Conservation (phyloP, 1,284 basidiomycete species). For the Apiotrichum gamsii region DNA sequence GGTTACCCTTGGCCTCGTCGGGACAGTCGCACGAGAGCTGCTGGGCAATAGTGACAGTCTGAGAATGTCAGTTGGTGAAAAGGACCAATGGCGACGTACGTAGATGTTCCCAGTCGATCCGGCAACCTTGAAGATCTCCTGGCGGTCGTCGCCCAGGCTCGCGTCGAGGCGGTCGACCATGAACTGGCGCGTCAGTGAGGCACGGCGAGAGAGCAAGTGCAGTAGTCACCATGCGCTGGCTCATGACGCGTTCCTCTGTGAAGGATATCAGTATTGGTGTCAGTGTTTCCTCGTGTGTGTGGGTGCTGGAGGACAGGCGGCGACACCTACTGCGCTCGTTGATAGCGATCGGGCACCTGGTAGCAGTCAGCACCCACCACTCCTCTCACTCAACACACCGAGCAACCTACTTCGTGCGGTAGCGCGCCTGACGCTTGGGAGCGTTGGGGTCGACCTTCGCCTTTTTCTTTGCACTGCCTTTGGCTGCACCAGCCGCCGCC, state of each 20-base stretch:
- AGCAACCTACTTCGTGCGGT: constrained; percentile 1
- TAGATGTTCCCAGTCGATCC: constrained; percentile 7
- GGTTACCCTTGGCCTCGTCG: constrained; percentile 30
- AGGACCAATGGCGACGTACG: neutral
- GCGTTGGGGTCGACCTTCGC: neutral
- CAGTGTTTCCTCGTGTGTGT: too few species aligned
- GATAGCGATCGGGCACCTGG: constrained; percentile 2
- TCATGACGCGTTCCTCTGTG: constrained; percentile 28
- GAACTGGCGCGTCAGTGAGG: constrained; percentile 12
- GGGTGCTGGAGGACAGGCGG: too few species aligned
- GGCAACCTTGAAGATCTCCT: constrained; percentile 24
- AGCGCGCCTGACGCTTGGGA: neutral
- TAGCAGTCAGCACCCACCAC: neutral
- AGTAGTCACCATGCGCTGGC: constrained; percentile 30
- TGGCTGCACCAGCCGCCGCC: too few species aligned
- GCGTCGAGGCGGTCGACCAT: constrained; percentile 20
- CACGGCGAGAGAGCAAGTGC: too few species aligned
- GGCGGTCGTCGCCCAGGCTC: too few species aligned
- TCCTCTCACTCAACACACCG: too few species aligned
- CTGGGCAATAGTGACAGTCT: constrained; percentile 27
- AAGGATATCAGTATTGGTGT: neutral
- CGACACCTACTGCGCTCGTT: neutral
- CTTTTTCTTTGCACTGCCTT: neutral
- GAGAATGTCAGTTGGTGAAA: constrained; percentile 1
- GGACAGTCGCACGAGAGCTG: constrained; percentile 34